Evolutionary conservation across 495 filamentous ascomycete genomes (phyloP).

Genomic region (Hypoxylon subgilvum): DNA sequence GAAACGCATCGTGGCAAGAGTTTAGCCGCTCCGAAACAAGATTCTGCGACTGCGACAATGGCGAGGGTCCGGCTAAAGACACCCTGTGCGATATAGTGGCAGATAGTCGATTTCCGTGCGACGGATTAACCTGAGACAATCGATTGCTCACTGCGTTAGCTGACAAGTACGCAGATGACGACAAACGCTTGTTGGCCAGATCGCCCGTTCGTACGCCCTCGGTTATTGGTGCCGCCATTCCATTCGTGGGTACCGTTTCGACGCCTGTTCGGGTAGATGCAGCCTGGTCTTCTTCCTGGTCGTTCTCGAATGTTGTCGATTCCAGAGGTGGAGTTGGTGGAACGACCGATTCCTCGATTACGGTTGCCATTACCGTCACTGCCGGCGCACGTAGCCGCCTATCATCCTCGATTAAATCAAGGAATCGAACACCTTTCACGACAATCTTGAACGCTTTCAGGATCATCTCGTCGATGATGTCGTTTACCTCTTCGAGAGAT

Average conservation of each 20-base stretch:
- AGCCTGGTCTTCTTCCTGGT: slow-evolving; percentile 42
- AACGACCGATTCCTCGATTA: slow-evolving; percentile 65
- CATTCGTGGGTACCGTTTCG: slow-evolving; percentile 39
- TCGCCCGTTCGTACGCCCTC: slow-evolving; percentile 43
- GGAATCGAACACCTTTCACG: slow-evolving; percentile 85
- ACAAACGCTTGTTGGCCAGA: slow-evolving; percentile 52
- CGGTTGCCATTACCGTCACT: slow-evolving; percentile 63
- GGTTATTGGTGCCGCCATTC: slow-evolving; percentile 36
- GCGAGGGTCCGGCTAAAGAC: slow-evolving; percentile 55
- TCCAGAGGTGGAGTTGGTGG: slow-evolving; percentile 79
- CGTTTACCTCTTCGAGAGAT: slow-evolving; percentile 67
- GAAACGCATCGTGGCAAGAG: slow-evolving; percentile 79
- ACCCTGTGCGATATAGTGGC: slow-evolving; percentile 61
- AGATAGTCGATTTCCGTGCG: slow-evolving; percentile 50
- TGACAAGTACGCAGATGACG: slow-evolving; percentile 46
- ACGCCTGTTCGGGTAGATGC: slow-evolving; percentile 46
- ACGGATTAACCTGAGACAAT: slow-evolving; percentile 42
- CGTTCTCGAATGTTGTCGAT: slow-evolving; percentile 48
- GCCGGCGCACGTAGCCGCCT: slow-evolving; percentile 56
- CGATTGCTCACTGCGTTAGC: slow-evolving; percentile 47
- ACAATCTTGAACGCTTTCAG: slow-evolving; percentile 92
- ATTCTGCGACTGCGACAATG: slow-evolving; percentile 52
- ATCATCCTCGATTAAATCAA: slow-evolving; percentile 87
- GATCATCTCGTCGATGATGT: slow-evolving; percentile 87
- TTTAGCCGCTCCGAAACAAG: slow-evolving; percentile 69